Base-by-base conservation (phyloP, 1,284 basidiomycete genomes). In the Microbotryum violaceum region DNA sequence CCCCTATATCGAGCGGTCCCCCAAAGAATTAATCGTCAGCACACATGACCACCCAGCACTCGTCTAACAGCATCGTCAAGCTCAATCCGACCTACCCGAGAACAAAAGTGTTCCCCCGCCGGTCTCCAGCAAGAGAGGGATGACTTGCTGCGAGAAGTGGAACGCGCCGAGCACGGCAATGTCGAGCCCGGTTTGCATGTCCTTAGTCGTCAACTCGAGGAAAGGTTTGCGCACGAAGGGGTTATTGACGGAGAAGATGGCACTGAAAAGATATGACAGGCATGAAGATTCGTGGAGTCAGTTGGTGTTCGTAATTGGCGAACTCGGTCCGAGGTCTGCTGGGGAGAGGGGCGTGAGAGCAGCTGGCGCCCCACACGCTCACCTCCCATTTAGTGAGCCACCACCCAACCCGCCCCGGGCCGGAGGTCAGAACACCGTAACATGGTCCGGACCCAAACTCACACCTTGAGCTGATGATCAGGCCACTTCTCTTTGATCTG, bases 151-250 rank as follows among this genome's bases (percentile, higher is more conserved):
- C 5, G 62, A 60, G 29, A 68, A 68, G 42, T 60, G 29, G 50
- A 64, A 66, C 1, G 67, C 67, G 16, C 67, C 66, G 54, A 61
- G 58, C 55, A 66, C 25, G 57, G 64, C 64, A 16, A 66, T n/a
- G 18, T 64, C 64, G 14, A 68, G 21, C 6, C 53, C 57, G 3
- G 64, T 55, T 2, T 37, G 4, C 31, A 66, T n/a, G n/a, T 66
- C 67, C 6, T 49, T 21, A 20, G 27, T 23, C 4, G 37, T n/a
- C 5, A 63, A 46, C 4, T 68, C 64, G 48, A 66, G 58, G 60
- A 68, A 68, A 0, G 64, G 67, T 46, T 60, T 64, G 23, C 61
- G 21, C 31, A 61, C 20, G 37, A 67, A 63, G 2, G 67, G 65
- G 23, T 51, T 56, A 29, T 58, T 63, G 16, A 59, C 65, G 49